These are phyloP conservation scores for Xenosphaeropsis pyriputrescens DNA, from an alignment of 2,329 filamentous ascomycete genomes.

Conservation along the genomic window DNA sequence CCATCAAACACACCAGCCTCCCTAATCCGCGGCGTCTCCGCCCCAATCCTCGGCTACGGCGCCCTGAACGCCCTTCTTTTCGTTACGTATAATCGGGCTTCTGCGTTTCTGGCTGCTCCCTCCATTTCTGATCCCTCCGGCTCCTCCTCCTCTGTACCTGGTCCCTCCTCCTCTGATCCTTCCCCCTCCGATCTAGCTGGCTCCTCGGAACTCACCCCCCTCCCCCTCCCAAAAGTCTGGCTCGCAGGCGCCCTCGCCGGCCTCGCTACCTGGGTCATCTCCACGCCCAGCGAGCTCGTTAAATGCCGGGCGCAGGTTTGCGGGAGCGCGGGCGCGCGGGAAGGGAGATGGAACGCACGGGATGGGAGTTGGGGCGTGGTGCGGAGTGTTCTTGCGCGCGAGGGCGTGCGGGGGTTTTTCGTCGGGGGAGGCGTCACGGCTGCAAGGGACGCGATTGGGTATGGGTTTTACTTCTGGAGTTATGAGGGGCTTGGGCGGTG, in stretches of 20 bases:
- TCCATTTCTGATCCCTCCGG: no score
- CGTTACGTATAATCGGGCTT: constrained; percentile 77
- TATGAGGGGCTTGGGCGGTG: constrained; percentile 63
- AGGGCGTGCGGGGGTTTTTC: constrained; percentile 59
- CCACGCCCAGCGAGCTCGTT: constrained; percentile 77
- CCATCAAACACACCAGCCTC: constrained; percentile 19
- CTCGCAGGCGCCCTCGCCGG: constrained; percentile 69
- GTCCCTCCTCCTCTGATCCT: no score
- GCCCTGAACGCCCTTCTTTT: constrained; percentile 85
- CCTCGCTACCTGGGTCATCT: constrained; percentile 72
- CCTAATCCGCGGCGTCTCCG: constrained; percentile 54
- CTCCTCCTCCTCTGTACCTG: no score
- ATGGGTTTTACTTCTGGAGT: constrained; percentile 94
- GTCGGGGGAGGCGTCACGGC: constrained; percentile 71
- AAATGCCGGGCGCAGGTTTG: constrained; percentile 67
- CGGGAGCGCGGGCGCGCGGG: constrained; percentile 21
- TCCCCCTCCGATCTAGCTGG: no score
- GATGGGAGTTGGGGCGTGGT: constrained; percentile 36
- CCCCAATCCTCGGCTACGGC: constrained; percentile 79
- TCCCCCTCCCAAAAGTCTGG: no score
- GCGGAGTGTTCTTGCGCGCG: constrained; percentile 39
- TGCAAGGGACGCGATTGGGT: constrained; percentile 76
- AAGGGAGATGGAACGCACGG: no score
- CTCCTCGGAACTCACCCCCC: no score
- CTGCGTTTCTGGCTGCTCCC: constrained; percentile 43